A percentile compares a stretch with the other conserved stretches of the same genome.
These are phyloP conservation scores for Lactarius tabidus DNA, from an alignment of 768 basidiomycete genomes.

Conservation along the genomic window DNA sequence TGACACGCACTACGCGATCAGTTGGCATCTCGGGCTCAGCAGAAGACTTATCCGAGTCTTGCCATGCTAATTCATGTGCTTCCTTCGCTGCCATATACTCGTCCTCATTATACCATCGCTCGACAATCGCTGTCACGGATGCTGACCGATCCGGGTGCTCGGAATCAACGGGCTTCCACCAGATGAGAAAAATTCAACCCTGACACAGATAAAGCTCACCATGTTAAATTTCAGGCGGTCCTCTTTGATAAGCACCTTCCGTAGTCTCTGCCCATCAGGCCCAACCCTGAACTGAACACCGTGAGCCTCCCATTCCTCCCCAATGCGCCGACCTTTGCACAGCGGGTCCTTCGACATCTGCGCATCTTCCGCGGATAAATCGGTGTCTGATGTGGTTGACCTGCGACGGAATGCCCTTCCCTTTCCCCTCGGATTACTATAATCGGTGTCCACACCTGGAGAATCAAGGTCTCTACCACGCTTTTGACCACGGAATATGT, in stretches of 20 bases:
- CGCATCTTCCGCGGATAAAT: constrained; percentile 49
- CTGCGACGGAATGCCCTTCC: constrained; percentile 47
- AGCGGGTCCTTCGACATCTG: constrained; percentile 45
- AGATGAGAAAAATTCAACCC: constrained; percentile 18
- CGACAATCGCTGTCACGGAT: constrained; percentile 69
- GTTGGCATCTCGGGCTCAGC: constrained; percentile 42
- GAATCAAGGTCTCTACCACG: constrained; percentile 55
- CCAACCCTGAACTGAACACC: constrained; percentile 70
- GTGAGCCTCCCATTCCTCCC: constrained; percentile 74
- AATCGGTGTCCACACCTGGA: constrained; percentile 35
- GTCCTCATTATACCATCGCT: constrained; percentile 74
- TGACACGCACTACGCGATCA: constrained; percentile 28
- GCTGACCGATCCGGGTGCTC: constrained; percentile 69
- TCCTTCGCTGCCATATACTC: constrained; percentile 64
- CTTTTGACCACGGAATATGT: constrained; percentile 52
- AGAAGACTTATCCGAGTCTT: constrained; percentile 45
- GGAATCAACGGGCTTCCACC: constrained; percentile 67
- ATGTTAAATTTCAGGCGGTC: constrained; percentile 65
- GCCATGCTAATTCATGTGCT: constrained; percentile 61
- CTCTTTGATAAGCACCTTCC: constrained; percentile 68
- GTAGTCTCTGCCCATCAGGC: constrained; percentile 61
- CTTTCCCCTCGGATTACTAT: constrained; percentile 36
- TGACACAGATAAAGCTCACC: constrained; percentile 44
- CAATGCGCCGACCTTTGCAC: constrained; percentile 56
- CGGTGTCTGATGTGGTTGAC: constrained; percentile 45